Evolutionary conservation across 2,329 filamentous ascomycete species (phyloP), one percentile per base, ranked within the genome.

Genomic region (Phyllosticta ampelicida): DNA sequence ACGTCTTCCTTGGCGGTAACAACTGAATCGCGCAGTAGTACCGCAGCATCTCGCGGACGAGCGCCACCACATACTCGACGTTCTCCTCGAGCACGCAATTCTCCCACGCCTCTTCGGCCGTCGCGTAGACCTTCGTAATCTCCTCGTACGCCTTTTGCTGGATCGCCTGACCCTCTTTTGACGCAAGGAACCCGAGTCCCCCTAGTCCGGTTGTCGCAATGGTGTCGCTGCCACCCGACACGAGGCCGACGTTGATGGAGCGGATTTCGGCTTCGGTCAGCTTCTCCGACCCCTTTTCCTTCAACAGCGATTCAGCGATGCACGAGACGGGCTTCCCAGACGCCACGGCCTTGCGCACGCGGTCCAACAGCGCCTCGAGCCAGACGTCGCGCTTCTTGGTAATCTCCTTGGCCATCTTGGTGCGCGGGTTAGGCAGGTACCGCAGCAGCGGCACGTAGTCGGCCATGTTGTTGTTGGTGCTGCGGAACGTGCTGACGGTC

Each of bases 1-100:
- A 51, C 19, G 56, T 58, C 51, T 58, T 51, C 36, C 56, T 26
- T n/a, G 56, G 56, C 16, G 56, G 56, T 52, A 58, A 18, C 56
- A 58, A 13, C 56, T 54, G 51, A 8, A 58, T 58, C 19, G 56
- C 56, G 26, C 56, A 58, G 9, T 58, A 58, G 23, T 58, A 58
- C 44, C 56, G 11, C 44, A 58, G 18, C 56, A 58, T 58, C 29
- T 58, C 56, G 9, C 56, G 8, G 5, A 58, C 56, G 11, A 58
- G 48, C 29, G 52, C 56, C 1, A 58, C 56, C 5, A 58, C 56
- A 10, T 58, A 58, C 29, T 54, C 56, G 11, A 54, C 56, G 13
- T 44, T 54, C 26, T 58, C 56, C 28, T 58, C 56, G 4, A 51
- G 9, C 51, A 58, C 16, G 11, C 56, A 58, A 26, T 48, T 51